Evolutionary conservation across 2,329 filamentous ascomycete species (phyloP), one percentile per base, ranked within the genome.

Genomic region (Sporothrix humicola): DNA sequence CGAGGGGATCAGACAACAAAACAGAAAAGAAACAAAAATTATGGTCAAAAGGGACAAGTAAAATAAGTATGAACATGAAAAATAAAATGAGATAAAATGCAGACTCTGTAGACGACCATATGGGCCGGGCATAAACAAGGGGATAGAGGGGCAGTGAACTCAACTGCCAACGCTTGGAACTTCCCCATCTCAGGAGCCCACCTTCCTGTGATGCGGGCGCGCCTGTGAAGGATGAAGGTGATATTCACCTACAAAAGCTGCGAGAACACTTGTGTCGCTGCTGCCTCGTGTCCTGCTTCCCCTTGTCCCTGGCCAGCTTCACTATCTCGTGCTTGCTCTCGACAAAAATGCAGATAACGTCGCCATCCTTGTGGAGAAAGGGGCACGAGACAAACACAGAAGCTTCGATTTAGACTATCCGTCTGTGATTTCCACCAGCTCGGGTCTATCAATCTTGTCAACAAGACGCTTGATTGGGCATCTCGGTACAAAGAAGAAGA

Each of bases 401-500:
- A 56, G 61, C 8, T 46, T 66, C 23, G 46, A 46, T 54, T 58
- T 59, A 68, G 71, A 48, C 50, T 31, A 31, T 69, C 48, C 61
- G 71, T 20, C 46, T 42, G 44, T 42, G 59, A 63, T 69, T 72
- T 61, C 59, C 73, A 72, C 52, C 63, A 70, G 13, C 54, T 69
- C 52, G 69, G 69, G 52, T 68, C 50, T 71, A 68, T 71, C 63
- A 58, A 50, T 68, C 48, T 52, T 52, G 31, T 23, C 52, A 71
- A 42, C 61, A 74, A n/a, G 50, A 56, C 58, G 50, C 46, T 59
- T 73, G 72, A 73, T 71, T 73, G 69, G 72, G 50, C 46, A 46
- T 72, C n/a, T 72, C 72, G 73, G 71, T 23, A 68, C 17, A 44
- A 61, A 65, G 17, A 72, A 74, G 71, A 74, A 56, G 71, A 74